Evolutionary conservation across 2,329 filamentous ascomycete genomes (phyloP).

Genomic region (Phoma sp.): DNA sequence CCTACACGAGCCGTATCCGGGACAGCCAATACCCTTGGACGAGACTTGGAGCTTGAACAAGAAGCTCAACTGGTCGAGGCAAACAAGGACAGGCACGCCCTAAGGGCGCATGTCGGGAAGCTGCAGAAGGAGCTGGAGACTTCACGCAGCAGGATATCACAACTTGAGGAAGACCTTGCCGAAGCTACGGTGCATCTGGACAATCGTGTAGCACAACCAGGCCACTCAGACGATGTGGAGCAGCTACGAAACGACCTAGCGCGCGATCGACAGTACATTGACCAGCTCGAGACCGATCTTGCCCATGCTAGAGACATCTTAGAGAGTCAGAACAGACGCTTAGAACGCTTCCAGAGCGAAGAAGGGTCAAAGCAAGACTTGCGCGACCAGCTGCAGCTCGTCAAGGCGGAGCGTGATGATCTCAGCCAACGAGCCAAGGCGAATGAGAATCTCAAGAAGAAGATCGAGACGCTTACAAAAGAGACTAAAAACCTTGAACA

Average conservation of each 20-base stretch:
- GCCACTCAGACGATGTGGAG: conserved; percentile 53
- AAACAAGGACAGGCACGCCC: conserved; percentile 54
- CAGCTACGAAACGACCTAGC: conserved; percentile 54
- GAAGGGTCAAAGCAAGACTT: conserved; percentile 56
- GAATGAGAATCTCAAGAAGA: conserved; percentile 62
- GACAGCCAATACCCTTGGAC: conserved; percentile 34
- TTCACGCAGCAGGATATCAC: conserved; percentile 51
- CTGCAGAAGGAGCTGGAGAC: conserved; percentile 54
- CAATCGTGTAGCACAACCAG: conserved; percentile 46
- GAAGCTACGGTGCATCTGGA: conserved; percentile 56
- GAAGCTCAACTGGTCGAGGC: conserved; percentile 60
- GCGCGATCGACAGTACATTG: conserved; percentile 59
- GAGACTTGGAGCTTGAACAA: conserved; percentile 57
- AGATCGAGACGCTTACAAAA: conserved; percentile 59
- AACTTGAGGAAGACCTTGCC: conserved; percentile 58
- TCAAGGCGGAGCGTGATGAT: conserved; percentile 59
- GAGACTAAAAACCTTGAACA: conserved; percentile 54
- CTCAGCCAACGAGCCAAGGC: conserved; percentile 58
- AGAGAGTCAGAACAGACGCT: conserved; percentile 56
- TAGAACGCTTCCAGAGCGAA: conserved; percentile 53
- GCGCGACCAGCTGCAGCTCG: conserved; percentile 59
- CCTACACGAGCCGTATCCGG: conserved; percentile 43
- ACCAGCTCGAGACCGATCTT: conserved; percentile 57
- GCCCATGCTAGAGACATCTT: conserved; percentile 53
- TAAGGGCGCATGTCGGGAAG: conserved; percentile 51